These are phyloP conservation scores for Platismatia glauca DNA, from an alignment of 495 filamentous ascomycete species.

Conservation along the genomic window DNA sequence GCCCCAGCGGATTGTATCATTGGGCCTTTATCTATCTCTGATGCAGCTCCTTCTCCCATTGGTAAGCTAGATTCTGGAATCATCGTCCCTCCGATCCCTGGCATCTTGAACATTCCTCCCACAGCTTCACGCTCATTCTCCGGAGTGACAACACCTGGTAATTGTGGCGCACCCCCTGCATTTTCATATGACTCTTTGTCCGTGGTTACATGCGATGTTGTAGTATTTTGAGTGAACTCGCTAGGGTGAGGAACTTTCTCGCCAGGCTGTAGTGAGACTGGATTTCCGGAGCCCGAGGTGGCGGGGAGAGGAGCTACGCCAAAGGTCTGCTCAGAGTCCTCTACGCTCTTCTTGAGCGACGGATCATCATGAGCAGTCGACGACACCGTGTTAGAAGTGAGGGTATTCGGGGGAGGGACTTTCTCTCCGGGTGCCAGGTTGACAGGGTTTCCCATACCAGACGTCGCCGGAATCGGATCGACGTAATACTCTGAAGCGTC, in stretches of 20 bases:
- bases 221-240: constrained; percentile 43
- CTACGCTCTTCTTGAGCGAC: constrained; percentile 18
- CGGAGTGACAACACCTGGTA: constrained; percentile 38
- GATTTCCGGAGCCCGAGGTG: constrained; percentile 54
- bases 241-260: constrained; percentile 52
- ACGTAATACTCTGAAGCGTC: constrained; percentile 54
- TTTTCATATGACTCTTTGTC: constrained; percentile 81
- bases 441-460: constrained; percentile 71
- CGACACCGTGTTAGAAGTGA: constrained; percentile 39
- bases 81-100: constrained; percentile 52
- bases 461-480: constrained; percentile 66
- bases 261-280: constrained; percentile 56
- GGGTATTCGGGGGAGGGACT: constrained; percentile 53
- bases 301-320: constrained; percentile 46
- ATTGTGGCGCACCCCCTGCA: constrained; percentile 48
- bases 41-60: constrained; percentile 38
- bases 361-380: constrained; percentile 33
- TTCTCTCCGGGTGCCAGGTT: constrained; percentile 69
- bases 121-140: constrained; percentile 36
- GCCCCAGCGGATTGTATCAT: constrained; percentile 29
- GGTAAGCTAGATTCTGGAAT: constrained; percentile 85
- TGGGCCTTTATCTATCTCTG: constrained; percentile 33
- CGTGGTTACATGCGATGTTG: constrained; percentile 55
- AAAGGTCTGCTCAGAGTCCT: constrained; percentile 21
- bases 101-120: constrained; percentile 50